Base-by-base conservation (phyloP, 2,329 filamentous ascomycete species). In the Scedosporium boydii region DNA sequence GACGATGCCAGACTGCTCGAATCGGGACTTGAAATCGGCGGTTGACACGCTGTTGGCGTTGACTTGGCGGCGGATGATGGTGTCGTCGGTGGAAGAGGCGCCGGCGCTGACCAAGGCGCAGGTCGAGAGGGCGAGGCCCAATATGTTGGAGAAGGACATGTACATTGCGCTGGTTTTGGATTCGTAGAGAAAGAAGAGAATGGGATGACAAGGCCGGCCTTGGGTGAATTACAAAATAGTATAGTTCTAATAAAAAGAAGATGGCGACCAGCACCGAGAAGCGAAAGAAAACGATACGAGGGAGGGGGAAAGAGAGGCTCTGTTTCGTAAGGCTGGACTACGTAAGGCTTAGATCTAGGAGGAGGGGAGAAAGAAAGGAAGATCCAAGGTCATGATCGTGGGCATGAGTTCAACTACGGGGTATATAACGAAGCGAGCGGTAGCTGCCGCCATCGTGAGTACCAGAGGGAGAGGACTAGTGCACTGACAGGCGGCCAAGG, bases 1-100 rank as follows among this genome's bases (percentile, higher is more conserved):
- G 0, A 71, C 68, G 56, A 70, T 70, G 29, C 68, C 69, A 1
- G 66, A 68, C 29, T 66, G 46, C n/a, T 65, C 61, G 56, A 70
- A 71, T 7, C 62, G 61, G 55, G 66, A 65, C 38, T 69, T 69
- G 61, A 70, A 71, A 38, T 69, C 66, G 18, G 66, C 63, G 2
- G 68, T 69, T 1, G 64, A 65, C 61, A 71, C 66, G 63, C 67
- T 67, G 4, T 42, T 29, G 53, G 60, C 60, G 44, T 62, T 62
- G 60, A 62, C 10, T 27, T 62, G 60, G 41, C 60, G 60, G 27
- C 53, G 60, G 55, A 44, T 58, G n/a, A 62, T 53, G 2, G n/a
- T 29, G 34, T 34, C 18, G 29, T 53, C 60, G 29, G 46, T 42
- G 38, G 60, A 23, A 0, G 26, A 16, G 53, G 53, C 18, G 16